A percentile compares a stretch with the other conserved stretches of the same genome.
Conservation (phyloP, 345 rosid genomes). For the Sonneratia caseolaris region DNA sequence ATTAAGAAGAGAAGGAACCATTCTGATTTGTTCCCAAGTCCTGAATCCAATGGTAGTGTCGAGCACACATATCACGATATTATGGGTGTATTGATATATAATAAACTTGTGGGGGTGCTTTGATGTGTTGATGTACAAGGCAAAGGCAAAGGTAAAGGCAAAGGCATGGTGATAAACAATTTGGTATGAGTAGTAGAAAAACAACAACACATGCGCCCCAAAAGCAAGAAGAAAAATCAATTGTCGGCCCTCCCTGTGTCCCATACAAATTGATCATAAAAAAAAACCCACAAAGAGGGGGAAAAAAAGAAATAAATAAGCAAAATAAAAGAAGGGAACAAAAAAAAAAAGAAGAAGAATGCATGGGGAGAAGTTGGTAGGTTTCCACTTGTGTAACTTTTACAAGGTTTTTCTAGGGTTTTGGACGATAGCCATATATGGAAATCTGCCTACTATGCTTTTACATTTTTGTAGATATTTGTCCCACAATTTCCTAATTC, state of each 20-base stretch:
- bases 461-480: slow-evolving; percentile 2
- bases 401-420: slow-evolving; percentile 29
- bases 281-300: not conserved
- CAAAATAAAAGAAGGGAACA: not conserved
- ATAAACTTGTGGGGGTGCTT: too few relatives aligned
- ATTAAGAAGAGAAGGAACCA: too few relatives aligned
- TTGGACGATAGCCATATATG: slow-evolving; percentile 42
- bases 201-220: not conserved
- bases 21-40: too few relatives aligned
- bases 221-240: not conserved
- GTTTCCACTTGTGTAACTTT: slow-evolving; percentile 28
- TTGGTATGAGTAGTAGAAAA: not conserved
- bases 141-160: not conserved
- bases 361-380: slow-evolving; percentile 5
- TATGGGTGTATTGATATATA: too few relatives aligned
- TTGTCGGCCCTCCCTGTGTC: not conserved
- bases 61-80: too few relatives aligned
- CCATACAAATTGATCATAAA: not conserved
- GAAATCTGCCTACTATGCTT: slow-evolving; percentile 36
- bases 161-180: not conserved
- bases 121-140: too few relatives aligned
- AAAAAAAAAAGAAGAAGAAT: not conserved
- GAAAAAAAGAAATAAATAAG: not conserved
- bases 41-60: too few relatives aligned
- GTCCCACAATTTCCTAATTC: not conserved